Base-by-base conservation (phyloP, 2,329 filamentous ascomycete species). In the Madurella fahalii region DNA sequence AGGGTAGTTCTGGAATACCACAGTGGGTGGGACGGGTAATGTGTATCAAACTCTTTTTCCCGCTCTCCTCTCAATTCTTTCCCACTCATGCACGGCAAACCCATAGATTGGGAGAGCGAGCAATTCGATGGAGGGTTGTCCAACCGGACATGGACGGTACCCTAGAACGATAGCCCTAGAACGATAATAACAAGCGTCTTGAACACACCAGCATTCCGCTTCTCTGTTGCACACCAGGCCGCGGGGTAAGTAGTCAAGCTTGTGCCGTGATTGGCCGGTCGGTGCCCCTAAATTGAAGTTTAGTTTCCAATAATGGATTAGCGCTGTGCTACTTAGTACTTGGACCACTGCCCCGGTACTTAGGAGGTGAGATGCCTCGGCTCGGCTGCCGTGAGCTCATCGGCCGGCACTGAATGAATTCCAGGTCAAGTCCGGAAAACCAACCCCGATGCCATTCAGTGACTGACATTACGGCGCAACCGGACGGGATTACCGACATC, bases 321-420 rank as follows among this genome's bases (percentile, higher is more conserved):
- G 34, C 34, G 34, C 11, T 4, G 11, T 15, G 34, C 9, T 37
- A 37, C 34, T 15, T 37, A 9, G 9, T 11, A 5, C 11, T 25
- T 7, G 25, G 25, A 25, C 25, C 25, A 25, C 25, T 25, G 25
- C 25, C 25, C 25, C 34, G 34, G 34, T 37, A 11, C 9, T 7
- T 12, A 34, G 12, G 7, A 12, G 31, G 7, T 12, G n/a, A 51
- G 47, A 48, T 55, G 47, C 53, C 53, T 55, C 53, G 53, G 53
- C 48, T 55, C 53, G 48, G 48, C 48, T 44, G 20, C 31, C 31
- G 47, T n/a, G 39, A 17, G 25, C 17, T 44, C 45, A 32, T 18
- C 44, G 9, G 31, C 51, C 40, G 44, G 42, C 16, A 30, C 3
- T 32, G n/a, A n/a, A 20, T 40, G 18, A 37, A 30, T 5, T 44